Base-by-base conservation (phyloP, 352 stramenopile genomes). In the Phytopythium delawarense region DNA sequence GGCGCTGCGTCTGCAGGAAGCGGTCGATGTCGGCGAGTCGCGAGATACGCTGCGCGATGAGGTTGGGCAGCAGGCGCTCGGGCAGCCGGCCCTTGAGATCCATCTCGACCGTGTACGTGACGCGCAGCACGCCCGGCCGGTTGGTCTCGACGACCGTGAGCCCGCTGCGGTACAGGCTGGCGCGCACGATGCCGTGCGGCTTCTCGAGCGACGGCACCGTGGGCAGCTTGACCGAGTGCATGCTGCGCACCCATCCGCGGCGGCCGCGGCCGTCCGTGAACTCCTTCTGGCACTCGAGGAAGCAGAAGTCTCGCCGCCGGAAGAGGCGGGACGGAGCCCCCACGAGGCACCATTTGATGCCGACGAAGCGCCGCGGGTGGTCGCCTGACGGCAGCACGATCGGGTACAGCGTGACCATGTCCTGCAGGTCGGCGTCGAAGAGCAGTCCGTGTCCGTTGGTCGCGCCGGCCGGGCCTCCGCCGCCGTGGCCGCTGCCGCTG, bases 101-200 rank as follows among this genome's bases (percentile, higher is more conserved):
- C 63, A 95, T 84, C 59, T 95, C 84, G 34, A 95, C 75, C 12
- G 84, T 93, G 66, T 95, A 91, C 53, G 84, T 95, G 48, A 90
- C 83, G 61, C 80, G 71, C 12, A 95, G 60, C 30, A 92, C 79
- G 9, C 86, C 86, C 0, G 84, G 83, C 51, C 89, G 79, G 52
- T 84, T 72, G 20, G 79, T 88, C 65, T 95, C 84, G 51, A 95
- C 79, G 0, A 83, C 84, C 16, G 87, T 86, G 23, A 95, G 74
- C 11, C 86, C 86, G 28, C 82, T 93, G 21, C 86, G 74, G 61
- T 95, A 95, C 55, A 93, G 77, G 61, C 81, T 90, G 2, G 80
- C 82, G 49, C 86, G 78, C n/a, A 95, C 86, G 57, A 95, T 67
- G 8, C 80, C 75, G 44, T 87, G 75, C 13, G 74, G 57, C 42